Conservation (phyloP, 169 alveolate species). For the Perkinsus olseni region DNA sequence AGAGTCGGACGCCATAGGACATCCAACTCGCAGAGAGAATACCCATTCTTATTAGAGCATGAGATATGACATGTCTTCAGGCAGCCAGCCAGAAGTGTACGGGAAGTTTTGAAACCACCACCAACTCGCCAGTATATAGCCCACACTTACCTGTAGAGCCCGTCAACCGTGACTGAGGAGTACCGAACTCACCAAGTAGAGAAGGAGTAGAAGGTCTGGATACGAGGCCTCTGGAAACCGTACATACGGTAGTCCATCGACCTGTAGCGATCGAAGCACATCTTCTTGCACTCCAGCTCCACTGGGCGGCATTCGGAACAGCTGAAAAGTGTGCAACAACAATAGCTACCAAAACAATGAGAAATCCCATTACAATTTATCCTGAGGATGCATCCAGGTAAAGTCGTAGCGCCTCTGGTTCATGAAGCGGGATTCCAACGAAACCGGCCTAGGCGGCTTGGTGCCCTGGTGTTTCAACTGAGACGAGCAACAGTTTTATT, state of each 20-base stretch:
- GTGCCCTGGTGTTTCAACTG: background rate
- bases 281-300: constrained; percentile 59
- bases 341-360: no score
- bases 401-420: background rate
- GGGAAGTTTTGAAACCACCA: background rate
- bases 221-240: background rate
- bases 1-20: background rate
- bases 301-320: constrained; percentile 64
- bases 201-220: background rate
- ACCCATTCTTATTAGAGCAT: no score
- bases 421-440: background rate
- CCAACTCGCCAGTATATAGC: background rate
- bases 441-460: background rate
- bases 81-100: background rate
- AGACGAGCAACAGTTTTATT: background rate
- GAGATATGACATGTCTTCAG: background rate
- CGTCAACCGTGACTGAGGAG: background rate
- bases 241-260: background rate
- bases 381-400: background rate
- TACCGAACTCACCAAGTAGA: background rate
- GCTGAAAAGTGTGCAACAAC: constrained; percentile 12
- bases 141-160: background rate
- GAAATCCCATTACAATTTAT: background rate
- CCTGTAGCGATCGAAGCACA: constrained; percentile 44
- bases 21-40: no score